Evolutionary conservation across 257 asterid species (phyloP).

Genomic region (Linderniella brevidens): DNA sequence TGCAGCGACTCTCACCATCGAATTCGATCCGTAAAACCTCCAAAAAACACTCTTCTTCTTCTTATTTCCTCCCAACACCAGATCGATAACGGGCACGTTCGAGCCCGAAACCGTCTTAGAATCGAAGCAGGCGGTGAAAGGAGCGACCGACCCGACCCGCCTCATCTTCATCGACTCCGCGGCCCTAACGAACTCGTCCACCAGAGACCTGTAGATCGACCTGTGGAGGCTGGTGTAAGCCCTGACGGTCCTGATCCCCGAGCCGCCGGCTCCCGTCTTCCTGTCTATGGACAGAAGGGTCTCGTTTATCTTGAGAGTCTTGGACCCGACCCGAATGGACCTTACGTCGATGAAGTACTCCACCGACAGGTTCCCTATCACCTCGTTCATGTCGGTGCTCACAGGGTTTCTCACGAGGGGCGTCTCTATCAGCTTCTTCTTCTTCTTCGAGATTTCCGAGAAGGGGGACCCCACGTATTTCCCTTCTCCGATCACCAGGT

Average conservation of each 20-base stretch:
- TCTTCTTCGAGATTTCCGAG: constrained; percentile 12
- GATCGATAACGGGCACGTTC: constrained; percentile 24
- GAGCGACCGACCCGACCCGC: constrained; percentile 28
- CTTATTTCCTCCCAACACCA: constrained; percentile 2
- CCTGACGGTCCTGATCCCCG: constrained; percentile 32
- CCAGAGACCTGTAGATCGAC: constrained; percentile 20
- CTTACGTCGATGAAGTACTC: constrained; percentile 26
- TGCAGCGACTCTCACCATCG: constrained; percentile 26
- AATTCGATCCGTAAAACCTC: constrained; percentile 30
- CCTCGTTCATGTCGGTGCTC: constrained; percentile 12
- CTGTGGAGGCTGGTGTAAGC: constrained; percentile 20
- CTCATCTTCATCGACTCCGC: constrained; percentile 15
- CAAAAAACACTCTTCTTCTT: constrained; percentile 18
- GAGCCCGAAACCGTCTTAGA: constrained; percentile 11
- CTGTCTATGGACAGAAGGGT: constrained; percentile 24
- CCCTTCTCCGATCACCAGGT: constrained; percentile 19
- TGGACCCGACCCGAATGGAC: constrained; percentile 20
- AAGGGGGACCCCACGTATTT: constrained; percentile 12
- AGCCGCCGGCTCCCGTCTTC: constrained; percentile 28
- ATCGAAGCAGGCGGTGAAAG: constrained; percentile 32
- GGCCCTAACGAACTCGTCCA: constrained; percentile 23
- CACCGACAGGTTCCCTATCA: constrained; percentile 19
- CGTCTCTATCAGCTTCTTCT: constrained; percentile 15
- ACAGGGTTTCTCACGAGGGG: constrained; percentile 26
- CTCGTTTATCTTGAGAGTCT: constrained; percentile 15